These are phyloP conservation scores for Wallacemonas sp. DNA, from an alignment of 208 protist genomes.

Conservation along the genomic window DNA sequence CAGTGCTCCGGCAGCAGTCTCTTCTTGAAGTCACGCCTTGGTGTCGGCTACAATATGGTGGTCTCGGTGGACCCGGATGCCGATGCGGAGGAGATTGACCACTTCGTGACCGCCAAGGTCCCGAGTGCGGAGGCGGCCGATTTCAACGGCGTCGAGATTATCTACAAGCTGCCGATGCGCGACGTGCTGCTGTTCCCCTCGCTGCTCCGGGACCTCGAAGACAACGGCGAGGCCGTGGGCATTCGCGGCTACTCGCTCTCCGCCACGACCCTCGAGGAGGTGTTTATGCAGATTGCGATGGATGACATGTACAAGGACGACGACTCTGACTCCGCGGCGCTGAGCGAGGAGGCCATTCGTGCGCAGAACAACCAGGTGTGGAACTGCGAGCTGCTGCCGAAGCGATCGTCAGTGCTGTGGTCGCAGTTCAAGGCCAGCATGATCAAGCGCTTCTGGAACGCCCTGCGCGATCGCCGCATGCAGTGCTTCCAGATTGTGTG, in stretches of 20 bases:
- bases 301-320: slow-evolving; percentile 22
- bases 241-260: slow-evolving; percentile 39
- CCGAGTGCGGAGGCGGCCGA: slow-evolving; percentile 12
- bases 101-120: slow-evolving; percentile 24
- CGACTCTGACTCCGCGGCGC: background rate
- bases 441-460: slow-evolving; percentile 40
- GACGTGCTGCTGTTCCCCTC: slow-evolving; percentile 20
- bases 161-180: slow-evolving; percentile 30
- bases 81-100: slow-evolving; percentile 20
- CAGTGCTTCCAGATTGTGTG: slow-evolving; percentile 43
- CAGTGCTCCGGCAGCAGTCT: slow-evolving; percentile 47
- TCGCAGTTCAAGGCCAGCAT: slow-evolving; percentile 34
- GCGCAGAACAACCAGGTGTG: slow-evolving; percentile 27
- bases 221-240: slow-evolving; percentile 22
- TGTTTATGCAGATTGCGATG: slow-evolving; percentile 49
- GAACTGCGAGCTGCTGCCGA: slow-evolving; percentile 23
- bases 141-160: slow-evolving; percentile 25
- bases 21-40: slow-evolving; percentile 47
- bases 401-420: background rate
- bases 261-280: slow-evolving; percentile 59
- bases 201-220: slow-evolving; percentile 27
- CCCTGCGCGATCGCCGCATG: slow-evolving; percentile 37
- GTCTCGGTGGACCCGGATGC: slow-evolving; percentile 21
- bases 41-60: slow-evolving; percentile 40
- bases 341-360: slow-evolving; percentile 9